Evolutionary conservation across 768 basidiomycete species (phyloP).

Genomic region (Agrocybe praecox): DNA sequence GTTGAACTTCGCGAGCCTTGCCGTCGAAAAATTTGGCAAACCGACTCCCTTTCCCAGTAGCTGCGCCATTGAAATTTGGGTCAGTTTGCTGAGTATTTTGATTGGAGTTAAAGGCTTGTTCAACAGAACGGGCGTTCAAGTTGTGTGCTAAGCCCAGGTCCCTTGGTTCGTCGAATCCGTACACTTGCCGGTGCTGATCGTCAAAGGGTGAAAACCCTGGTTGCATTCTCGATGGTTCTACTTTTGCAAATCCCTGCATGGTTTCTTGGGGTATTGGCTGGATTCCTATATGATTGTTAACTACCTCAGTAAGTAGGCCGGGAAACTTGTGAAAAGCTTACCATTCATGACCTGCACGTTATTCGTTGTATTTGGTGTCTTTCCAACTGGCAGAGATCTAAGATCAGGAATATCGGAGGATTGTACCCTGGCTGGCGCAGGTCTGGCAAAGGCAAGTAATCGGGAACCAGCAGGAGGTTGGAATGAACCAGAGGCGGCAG

Average conservation of each 20-base stretch:
- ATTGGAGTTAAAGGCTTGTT: conserved; percentile 17
- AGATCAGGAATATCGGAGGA: not conserved
- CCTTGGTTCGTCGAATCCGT: conserved; percentile 16
- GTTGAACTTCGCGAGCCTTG: conserved; percentile 52
- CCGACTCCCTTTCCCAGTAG: conserved; percentile 72
- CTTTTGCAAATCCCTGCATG: conserved; percentile 18
- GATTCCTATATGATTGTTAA: conserved; percentile 3
- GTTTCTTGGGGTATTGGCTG: conserved; percentile 9
- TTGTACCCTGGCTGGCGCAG: conserved; percentile 29
- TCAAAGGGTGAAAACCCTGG: conserved; percentile 62
- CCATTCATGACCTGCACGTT: conserved; percentile 24
- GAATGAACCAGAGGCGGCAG: conserved; percentile 29
- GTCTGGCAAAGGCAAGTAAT: conserved; percentile 47
- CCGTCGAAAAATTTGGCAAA: conserved; percentile 88
- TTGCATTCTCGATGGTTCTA: conserved; percentile 28
- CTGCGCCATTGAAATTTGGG: conserved; percentile 43
- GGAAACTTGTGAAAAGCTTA: conserved; percentile 10
- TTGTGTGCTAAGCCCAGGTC: conserved; percentile 12
- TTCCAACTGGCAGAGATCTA: not conserved
- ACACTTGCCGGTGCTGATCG: conserved; percentile 35
- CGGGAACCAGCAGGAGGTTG: conserved; percentile 55
- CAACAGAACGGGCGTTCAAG: conserved; percentile 13
- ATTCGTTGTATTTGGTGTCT: conserved; percentile 11
- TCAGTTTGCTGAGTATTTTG: conserved; percentile 24
- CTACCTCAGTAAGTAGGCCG: not conserved